Evolutionary conservation across 2,329 filamentous ascomycete genomes (phyloP), one percentile per base, ranked within the genome.

Genomic region (Alternaria ventricosa): DNA sequence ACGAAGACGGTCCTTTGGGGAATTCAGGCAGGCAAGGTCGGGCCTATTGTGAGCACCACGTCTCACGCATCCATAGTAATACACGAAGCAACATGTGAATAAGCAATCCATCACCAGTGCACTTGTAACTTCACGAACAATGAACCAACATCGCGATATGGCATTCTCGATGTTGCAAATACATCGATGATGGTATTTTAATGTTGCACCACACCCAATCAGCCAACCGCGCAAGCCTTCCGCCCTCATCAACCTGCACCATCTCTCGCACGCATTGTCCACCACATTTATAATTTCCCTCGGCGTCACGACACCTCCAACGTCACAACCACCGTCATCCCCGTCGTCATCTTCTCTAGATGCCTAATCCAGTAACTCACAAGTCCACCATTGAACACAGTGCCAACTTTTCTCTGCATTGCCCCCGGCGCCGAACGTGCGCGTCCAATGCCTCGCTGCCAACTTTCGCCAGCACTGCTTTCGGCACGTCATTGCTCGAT

Each of bases 331-430:
- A 18, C 30, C 36, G 20, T 20, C 30, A 58, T 28, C 45, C 22
- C 30, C 30, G 20, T 36, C 54, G 20, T 28, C n/a, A 36, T 27
- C 28, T 18, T 22, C 41, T 27, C 44, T 11, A 36, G n/a, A 41
- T 41, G 23, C 55, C 45, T 30, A 50, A 50, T 51, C 2, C 47
- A 51, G 47, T 51, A 51, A 51, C 27, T 51, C 27, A 13, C 23
- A 13, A 9, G 10, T 12, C 18, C 41, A 18, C n/a, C 23, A 28
- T 58, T 4, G 55, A 58, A 58, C n/a, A 50, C 46, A 13, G 55
- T 58, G 55, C 55, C 55, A 58, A 58, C 55, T 58, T 58, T 56
- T 36, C 33, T 36, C 33, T 36, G 33, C 33, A 36, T 36, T 36
- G 33, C 15, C 33, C 33, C 33, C 33, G 33, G 33, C 33, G 33